These are phyloP conservation scores for Wickerhamomyces xylosicus DNA, from an alignment of 805 yeast genomes.

Conservation along the genomic window DNA sequence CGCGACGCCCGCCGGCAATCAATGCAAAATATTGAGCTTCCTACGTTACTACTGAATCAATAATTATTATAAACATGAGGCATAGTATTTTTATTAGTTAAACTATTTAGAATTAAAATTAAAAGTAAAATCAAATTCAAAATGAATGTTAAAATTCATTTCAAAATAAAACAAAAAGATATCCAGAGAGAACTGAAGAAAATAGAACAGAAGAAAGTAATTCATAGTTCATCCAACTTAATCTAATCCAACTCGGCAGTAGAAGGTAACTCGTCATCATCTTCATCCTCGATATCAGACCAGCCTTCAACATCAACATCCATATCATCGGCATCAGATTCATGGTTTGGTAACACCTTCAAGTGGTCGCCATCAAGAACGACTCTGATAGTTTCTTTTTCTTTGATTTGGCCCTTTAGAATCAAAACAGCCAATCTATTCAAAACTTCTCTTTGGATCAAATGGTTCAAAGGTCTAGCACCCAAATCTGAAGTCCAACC, in stretches of 20 bases:
- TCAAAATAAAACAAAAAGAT: neutral
- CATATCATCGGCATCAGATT: slow-evolving; percentile 33
- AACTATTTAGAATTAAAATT: too few relatives aligned
- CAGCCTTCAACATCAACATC: slow-evolving; percentile 47
- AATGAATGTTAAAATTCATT: too few relatives aligned
- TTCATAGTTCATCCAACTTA: neutral
- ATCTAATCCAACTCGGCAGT: slow-evolving; percentile 3
- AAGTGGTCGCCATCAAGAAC: slow-evolving; percentile 47
- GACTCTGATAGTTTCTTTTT: slow-evolving; percentile 78
- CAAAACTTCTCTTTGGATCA: slow-evolving; percentile 81
- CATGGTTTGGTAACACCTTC: slow-evolving; percentile 82
- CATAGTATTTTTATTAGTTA: too few relatives aligned
- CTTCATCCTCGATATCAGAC: slow-evolving; percentile 54
- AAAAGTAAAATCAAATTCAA: too few relatives aligned
- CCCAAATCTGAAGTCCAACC: slow-evolving; percentile 94
- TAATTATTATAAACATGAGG: too few relatives aligned
- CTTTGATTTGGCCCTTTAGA: slow-evolving; percentile 76
- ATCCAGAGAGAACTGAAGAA: neutral
- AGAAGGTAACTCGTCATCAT: slow-evolving; percentile 17
- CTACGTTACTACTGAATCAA: too few relatives aligned
- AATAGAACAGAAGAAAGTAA: too few relatives aligned
- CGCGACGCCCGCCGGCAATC: too few relatives aligned
- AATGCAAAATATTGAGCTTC: too few relatives aligned
- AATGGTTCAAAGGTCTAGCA: slow-evolving; percentile 91
- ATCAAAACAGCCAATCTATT: slow-evolving; percentile 85